Evolutionary conservation across 2,329 filamentous ascomycete genomes (phyloP).

Genomic region (Xylaria sp.): DNA sequence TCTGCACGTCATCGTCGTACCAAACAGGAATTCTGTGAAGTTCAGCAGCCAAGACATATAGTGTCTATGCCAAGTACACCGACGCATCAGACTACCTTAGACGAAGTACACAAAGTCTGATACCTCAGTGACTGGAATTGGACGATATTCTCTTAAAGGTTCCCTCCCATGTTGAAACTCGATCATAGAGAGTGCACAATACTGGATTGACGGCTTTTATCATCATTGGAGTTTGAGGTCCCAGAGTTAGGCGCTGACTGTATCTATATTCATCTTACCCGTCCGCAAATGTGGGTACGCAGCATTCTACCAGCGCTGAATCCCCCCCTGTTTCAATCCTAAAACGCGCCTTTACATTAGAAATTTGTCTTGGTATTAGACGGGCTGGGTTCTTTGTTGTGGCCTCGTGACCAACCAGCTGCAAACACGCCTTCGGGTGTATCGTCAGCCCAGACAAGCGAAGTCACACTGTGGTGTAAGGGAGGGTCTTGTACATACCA

Average conservation of each 20-base stretch:
- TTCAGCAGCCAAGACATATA: constrained; percentile 1
- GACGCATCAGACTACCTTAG: not conserved
- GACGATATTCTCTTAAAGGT: too few relatives aligned
- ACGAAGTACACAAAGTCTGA: not conserved
- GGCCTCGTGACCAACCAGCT: constrained; percentile 26
- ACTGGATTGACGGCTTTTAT: not conserved
- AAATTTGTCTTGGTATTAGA: constrained; percentile 4
- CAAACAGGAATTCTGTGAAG: not conserved
- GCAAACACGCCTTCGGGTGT: constrained; percentile 19
- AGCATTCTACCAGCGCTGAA: not conserved
- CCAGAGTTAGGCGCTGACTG: not conserved
- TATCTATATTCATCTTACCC: not conserved
- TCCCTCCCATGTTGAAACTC: too few relatives aligned
- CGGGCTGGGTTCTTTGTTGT: constrained; percentile 4
- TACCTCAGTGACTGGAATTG: not conserved
- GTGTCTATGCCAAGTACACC: not conserved
- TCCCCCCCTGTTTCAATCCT: constrained; percentile 24
- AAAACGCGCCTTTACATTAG: constrained; percentile 23
- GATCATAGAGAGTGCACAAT: too few relatives aligned
- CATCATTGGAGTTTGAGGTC: not conserved
- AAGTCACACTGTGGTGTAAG: not conserved
- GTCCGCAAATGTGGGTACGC: not conserved
- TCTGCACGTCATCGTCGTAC: not conserved
- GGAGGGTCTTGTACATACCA: not conserved
- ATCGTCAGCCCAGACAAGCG: not conserved